Percentiles rank a stretch among this genome's conserved stretches.
These are phyloP conservation scores for Chamaecyparis obtusa DNA, from an alignment of 75 land plant genomes.

Conservation along the genomic window DNA sequence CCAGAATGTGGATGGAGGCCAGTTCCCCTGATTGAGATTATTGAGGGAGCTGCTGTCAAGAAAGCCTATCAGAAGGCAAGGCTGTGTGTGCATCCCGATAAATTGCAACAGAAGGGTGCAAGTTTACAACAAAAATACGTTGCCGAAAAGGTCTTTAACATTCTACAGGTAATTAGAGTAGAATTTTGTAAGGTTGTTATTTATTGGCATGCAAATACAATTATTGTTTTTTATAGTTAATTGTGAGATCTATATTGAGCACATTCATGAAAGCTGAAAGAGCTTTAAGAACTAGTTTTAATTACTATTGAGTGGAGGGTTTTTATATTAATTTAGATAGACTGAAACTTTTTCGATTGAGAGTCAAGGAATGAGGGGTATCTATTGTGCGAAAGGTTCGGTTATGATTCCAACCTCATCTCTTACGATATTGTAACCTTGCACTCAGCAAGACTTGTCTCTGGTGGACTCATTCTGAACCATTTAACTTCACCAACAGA, in stretches of 20 bases:
- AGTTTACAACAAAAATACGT: slow-evolving; percentile 62
- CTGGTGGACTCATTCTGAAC: too few species aligned
- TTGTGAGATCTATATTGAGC: background rate
- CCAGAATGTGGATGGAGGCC: slow-evolving; percentile 81
- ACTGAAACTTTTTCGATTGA: too few species aligned
- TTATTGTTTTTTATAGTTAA: background rate
- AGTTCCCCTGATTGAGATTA: slow-evolving; percentile 66
- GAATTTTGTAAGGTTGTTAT: background rate
- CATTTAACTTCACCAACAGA: too few species aligned
- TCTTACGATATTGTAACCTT: too few species aligned
- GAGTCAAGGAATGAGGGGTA: too few species aligned
- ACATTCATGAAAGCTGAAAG: background rate
- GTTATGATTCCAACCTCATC: too few species aligned
- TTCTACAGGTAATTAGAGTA: slow-evolving; percentile 48
- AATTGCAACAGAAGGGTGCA: slow-evolving; percentile 88
- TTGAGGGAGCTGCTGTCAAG: slow-evolving; percentile 61
- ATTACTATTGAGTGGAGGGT: background rate
- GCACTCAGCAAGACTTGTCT: too few species aligned
- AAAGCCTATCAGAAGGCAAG: slow-evolving; percentile 73
- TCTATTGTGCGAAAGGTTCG: too few species aligned
- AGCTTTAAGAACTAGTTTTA: background rate
- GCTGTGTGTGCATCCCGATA: slow-evolving; percentile 84
- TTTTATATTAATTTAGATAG: too few species aligned
- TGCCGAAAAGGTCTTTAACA: slow-evolving; percentile 86
- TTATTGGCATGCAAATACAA: background rate